Conservation (phyloP, 345 rosid genomes). For the Erodium maritimum region DNA sequence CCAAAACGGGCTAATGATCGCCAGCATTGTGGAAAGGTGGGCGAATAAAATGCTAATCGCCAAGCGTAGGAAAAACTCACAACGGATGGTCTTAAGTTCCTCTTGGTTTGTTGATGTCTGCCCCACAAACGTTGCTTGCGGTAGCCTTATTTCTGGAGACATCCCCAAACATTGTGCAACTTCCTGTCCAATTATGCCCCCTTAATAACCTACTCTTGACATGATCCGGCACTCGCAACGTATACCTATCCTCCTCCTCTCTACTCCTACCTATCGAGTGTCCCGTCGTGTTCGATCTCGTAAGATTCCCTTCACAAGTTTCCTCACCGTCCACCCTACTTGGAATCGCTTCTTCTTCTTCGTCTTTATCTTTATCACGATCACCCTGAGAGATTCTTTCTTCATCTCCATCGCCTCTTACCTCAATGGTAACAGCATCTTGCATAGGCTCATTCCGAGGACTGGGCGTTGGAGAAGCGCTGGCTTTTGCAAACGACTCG, state of each 20-base stretch:
- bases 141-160: conserved; percentile 3
- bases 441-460: conserved; percentile 10
- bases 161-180: conserved; percentile 56
- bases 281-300: conserved; percentile 67
- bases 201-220: conserved; percentile 32
- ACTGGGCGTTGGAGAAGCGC: conserved; percentile 5
- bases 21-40: too few relatives aligned
- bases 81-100: too few relatives aligned
- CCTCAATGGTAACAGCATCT: too few relatives aligned
- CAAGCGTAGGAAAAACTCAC: too few relatives aligned
- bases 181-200: conserved; percentile 32
- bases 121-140: too few relatives aligned
- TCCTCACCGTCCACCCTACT: not conserved
- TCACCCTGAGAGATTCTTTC: too few relatives aligned
- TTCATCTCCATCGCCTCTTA: too few relatives aligned
- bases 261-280: conserved; percentile 35
- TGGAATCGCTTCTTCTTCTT: conserved; percentile 15
- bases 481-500: conserved; percentile 19
- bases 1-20: too few relatives aligned
- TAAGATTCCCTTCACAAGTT: conserved; percentile 20
- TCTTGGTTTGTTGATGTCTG: too few relatives aligned
- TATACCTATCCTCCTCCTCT: conserved; percentile 38
- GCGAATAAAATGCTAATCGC: too few relatives aligned
- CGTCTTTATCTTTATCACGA: not conserved
- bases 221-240: conserved; percentile 42